Evolutionary conservation across 2,329 filamentous ascomycete species (phyloP).

Genomic region (Chaetomium sp.): DNA sequence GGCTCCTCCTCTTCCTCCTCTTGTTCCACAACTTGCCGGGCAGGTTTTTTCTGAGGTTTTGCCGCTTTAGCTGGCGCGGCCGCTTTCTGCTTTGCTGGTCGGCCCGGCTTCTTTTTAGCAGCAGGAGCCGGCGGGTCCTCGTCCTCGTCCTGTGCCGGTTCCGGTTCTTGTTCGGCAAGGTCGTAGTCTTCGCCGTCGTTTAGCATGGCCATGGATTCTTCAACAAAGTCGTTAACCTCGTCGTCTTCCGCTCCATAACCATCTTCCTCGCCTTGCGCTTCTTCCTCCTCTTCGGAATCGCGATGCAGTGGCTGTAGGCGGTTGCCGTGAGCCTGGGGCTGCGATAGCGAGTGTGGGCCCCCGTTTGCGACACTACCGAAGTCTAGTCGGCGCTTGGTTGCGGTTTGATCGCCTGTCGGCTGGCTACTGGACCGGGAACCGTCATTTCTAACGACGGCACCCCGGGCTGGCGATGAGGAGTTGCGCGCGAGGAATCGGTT

Average conservation of each 20-base stretch:
- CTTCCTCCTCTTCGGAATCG: slow-evolving; percentile 25
- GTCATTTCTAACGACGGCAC: slow-evolving; percentile 38
- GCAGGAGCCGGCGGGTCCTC: slow-evolving; percentile 20
- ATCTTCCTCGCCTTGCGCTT: slow-evolving; percentile 26
- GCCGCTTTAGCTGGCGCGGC: slow-evolving; percentile 10
- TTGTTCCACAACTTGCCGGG: slow-evolving; percentile 34
- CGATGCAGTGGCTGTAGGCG: slow-evolving; percentile 20
- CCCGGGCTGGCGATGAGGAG: slow-evolving; percentile 51
- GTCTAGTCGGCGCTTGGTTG: slow-evolving; percentile 58
- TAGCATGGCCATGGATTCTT: slow-evolving; percentile 50
- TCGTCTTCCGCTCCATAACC: slow-evolving; percentile 39
- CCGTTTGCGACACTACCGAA: slow-evolving; percentile 45
- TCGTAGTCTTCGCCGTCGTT: slow-evolving; percentile 35
- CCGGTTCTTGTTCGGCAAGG: slow-evolving; percentile 26
- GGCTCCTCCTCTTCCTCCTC: slow-evolving; percentile 36
- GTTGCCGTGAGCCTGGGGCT: slow-evolving; percentile 34
- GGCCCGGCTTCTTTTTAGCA: slow-evolving; percentile 23
- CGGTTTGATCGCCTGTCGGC: slow-evolving; percentile 37
- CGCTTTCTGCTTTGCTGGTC: slow-evolving; percentile 23
- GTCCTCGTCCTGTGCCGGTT: slow-evolving; percentile 40
- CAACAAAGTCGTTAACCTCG: slow-evolving; percentile 38
- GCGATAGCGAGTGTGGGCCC: slow-evolving; percentile 30
- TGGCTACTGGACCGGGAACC: slow-evolving; percentile 27
- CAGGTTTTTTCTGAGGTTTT: slow-evolving; percentile 19
- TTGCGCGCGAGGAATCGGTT: slow-evolving; percentile 59